Evolutionary conservation across 495 filamentous ascomycete species (phyloP).

Genomic region (Clohesyomyces aquaticus): DNA sequence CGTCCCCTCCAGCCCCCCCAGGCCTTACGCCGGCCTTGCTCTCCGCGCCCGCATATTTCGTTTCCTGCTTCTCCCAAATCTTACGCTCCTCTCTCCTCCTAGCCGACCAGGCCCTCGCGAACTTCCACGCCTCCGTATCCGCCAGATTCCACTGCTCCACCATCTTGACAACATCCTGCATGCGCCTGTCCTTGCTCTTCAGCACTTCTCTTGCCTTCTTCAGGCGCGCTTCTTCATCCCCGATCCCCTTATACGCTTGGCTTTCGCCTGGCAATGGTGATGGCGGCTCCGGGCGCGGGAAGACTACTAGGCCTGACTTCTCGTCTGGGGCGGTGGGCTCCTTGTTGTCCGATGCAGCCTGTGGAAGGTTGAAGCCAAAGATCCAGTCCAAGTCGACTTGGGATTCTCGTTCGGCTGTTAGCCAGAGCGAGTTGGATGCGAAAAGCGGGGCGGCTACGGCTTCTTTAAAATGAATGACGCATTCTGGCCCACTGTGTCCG

Average conservation of each 20-base stretch:
- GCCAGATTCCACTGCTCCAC: constrained; percentile 93
- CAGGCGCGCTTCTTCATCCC: constrained; percentile 32
- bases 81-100: constrained; percentile 61
- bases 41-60: constrained; percentile 61
- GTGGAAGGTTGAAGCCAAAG: constrained; percentile 82
- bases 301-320: constrained; percentile 13
- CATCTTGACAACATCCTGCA: constrained; percentile 56
- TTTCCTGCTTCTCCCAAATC: constrained; percentile 74
- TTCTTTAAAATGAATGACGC: constrained; percentile 79
- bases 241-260: constrained; percentile 57
- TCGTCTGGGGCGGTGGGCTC: constrained; percentile 41
- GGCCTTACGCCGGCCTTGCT: constrained; percentile 45
- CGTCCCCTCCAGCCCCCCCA: constrained; percentile 40
- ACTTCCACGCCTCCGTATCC: constrained; percentile 91
- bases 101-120: constrained; percentile 73
- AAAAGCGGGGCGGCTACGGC: constrained; percentile 69
- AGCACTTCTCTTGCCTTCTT: constrained; percentile 52
- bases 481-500: constrained; percentile 61
- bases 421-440: constrained; percentile 70
- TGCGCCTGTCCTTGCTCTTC: constrained; percentile 46
- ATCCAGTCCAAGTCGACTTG: constrained; percentile 78
- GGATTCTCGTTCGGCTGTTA: constrained; percentile 70
- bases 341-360: constrained; percentile 55
- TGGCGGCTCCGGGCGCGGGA: constrained; percentile 22
- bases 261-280: constrained; percentile 17